Conservation (phyloP, 805 yeast species). For the Candida quercuum region DNA sequence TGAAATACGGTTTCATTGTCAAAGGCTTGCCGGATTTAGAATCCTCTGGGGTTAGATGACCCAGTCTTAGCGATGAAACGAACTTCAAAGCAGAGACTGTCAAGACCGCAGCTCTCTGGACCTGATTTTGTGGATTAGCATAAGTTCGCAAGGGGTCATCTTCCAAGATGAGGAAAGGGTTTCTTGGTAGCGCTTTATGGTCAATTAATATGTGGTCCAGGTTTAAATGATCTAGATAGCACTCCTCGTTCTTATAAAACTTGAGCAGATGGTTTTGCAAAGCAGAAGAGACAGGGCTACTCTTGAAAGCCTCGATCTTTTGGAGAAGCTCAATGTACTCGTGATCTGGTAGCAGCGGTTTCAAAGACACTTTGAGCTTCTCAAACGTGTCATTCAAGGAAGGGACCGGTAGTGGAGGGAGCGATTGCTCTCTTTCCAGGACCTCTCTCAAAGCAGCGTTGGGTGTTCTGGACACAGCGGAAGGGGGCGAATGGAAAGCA, state of each 20-base stretch:
- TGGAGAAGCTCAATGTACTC: constrained; percentile 42
- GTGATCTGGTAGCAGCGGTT: constrained; percentile 52
- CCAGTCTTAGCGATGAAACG: constrained; percentile 50
- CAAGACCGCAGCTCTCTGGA: constrained; percentile 62
- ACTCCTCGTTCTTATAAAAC: constrained; percentile 37
- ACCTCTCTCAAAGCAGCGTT: background rate
- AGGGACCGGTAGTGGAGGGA: constrained; percentile 66
- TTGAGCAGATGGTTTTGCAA: constrained; percentile 51
- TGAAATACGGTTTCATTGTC: constrained; percentile 64
- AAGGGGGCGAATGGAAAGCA: too few species aligned
- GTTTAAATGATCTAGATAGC: constrained; percentile 49
- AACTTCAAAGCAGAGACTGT: constrained; percentile 65
- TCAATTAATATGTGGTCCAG: constrained; percentile 33
- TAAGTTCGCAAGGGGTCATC: constrained; percentile 64
- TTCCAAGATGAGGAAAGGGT: constrained; percentile 69
- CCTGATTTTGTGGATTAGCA: constrained; percentile 53
- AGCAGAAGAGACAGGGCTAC: constrained; percentile 34
- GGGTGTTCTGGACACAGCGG: too few species aligned
- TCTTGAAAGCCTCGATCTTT: constrained; percentile 40
- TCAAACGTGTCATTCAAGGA: constrained; percentile 41
- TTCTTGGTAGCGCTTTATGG: constrained; percentile 55
- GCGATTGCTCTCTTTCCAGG: constrained; percentile 3
- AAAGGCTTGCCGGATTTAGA: constrained; percentile 46
- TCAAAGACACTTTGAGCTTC: constrained; percentile 49
- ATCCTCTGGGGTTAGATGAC: constrained; percentile 52